Base-by-base conservation (phyloP, 106 monocot genomes). In the Dendrobium officinale region DNA sequence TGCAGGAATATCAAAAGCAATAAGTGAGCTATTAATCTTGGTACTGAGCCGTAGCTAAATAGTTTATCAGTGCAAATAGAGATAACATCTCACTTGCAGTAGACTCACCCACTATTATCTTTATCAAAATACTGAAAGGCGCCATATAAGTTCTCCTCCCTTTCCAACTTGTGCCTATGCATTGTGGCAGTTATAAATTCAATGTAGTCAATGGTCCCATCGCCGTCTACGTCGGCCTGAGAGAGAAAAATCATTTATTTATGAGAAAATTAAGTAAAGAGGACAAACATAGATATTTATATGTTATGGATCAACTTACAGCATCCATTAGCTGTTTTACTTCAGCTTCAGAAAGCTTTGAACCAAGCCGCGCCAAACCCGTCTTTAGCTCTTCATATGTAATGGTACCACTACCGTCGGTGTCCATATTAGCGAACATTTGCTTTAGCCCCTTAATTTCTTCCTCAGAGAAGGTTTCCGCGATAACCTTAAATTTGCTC, bases 251-350 rank as follows among this genome's bases (percentile, higher is more conserved):
- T 16, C 45, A 0, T 72, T 40, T 1, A 74, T 16, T 18, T 4
- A 74, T 73, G 11, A 54, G 70, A 31, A 27, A 59, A 55, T 2
- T 74, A 2, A 8, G 18, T 4, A 70, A 76, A 76, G 45, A 20
- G 22, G 45, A 48, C 6, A 3, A 49, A 7, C 8, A 54, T 37
- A 37, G 4, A 40, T 37, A 24, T 41, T 26, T 4, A 9, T 19
- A 1, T 29, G 2, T 4, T 51, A 18, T 19, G 20, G 42, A 75
- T 84, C 66, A 77, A 58, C 90, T 82, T 80, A 90, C 90, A 67
- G 90, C 90, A n/a, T 90, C 90, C 87, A 87, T 87, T 43, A 90
- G 85, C 77, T 90, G 90, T 49, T 87, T 87, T 45, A 90, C 90
- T 90, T 87, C 90, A 68, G 80, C 67, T 67, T 87, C 87, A 2